Base-by-base conservation (phyloP, 345 rosid species). In the Triadica sebifera region DNA sequence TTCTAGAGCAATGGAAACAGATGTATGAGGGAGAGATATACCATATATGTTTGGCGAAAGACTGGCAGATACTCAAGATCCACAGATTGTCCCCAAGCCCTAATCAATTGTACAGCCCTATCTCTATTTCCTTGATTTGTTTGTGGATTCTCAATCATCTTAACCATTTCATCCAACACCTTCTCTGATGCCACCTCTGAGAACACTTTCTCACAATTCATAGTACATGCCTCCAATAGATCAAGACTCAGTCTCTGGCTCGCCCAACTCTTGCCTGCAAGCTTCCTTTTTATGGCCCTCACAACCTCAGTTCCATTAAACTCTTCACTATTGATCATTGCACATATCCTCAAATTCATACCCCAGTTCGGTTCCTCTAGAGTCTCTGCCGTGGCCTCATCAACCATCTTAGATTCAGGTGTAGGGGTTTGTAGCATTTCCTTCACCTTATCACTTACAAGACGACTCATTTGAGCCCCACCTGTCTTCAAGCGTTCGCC, bases 81-180 rank as follows among this genome's bases (percentile, higher is more conserved):
- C 75, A 81, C 84, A 0, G 97, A 89, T 77, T 81, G 86, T 46
- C 98, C 97, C 95, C 98, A 91, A 74, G 90, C 94, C 52, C 87
- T 78, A 78, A 93, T 85, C 87, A 91, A 77, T 83, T 91, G 92
- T 79, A 78, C 75, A 70, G 87, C 91, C 83, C 89, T 79, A 37
- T 62, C 81, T 63, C 95, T 80, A 41, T 86, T 91, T 78, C 80
- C 87, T 1, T 74, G 73, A 75, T 88, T 86, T 1, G 87, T 83
- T 55, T 81, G 84, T 0, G 87, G 87, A 62, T 84, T 86, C 75
- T 89, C 85, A 46, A 93, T 85, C 80, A 93, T 82, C 91, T 58
- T 88, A 76, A 84, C 91, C 97, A 93, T 89, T 77, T 93, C 98
- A 65, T 93, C 97, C 89, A 93, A 80, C 74, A 91, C 86, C 58